Base-by-base conservation (phyloP, 345 rosid genomes). In the Linum tenue region DNA sequence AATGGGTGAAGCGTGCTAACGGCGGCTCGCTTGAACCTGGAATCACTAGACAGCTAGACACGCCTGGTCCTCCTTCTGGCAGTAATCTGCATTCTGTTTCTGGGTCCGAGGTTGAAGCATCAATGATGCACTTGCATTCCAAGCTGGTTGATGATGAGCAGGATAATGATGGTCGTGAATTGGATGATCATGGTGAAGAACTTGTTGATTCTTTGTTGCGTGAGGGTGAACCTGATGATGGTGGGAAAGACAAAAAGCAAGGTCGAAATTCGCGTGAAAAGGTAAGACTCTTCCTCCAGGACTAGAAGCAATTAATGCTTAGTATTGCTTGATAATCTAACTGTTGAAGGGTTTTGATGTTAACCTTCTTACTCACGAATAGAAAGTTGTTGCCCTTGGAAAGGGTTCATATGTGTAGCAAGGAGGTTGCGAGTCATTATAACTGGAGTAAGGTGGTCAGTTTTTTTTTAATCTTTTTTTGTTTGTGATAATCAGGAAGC, bases 41-140 rank as follows among this genome's bases (percentile, higher is more conserved):
- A 62, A 76, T 85, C 43, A 63, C 75, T 55, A 70, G 70, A 69
- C 96, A 88, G 81, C 78, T 83, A 76, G 83, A 86, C 76, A 85
- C 62, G 12, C 92, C 91, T 44, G 88, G 91, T 7, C 86, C 80
- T 14, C 79, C 82, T 53, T 64, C 78, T 7, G 84, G 94, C 64
- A 80, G 77, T 41, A 79, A 70, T 64, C 80, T 80, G 11, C 85
- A 67, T 59, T 85, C 90, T 35, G 85, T 78, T 67, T 75, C 88
- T 0, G 78, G 73, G 8, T 70, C 77, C n/a, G 85, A 77, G 50
- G 67, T 80, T 44, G 83, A 78, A 67, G 85, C 78, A 55, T 73
- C 89, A 59, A 60, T 72, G 59, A 37, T 64, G 55, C 77, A 76
- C 55, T 75, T 80, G 77, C 70, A 68, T 4, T 69, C 57, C 69